Evolutionary conservation across 306 rosid genomes (phyloP).

Genomic region (Begonia loranthoides): DNA sequence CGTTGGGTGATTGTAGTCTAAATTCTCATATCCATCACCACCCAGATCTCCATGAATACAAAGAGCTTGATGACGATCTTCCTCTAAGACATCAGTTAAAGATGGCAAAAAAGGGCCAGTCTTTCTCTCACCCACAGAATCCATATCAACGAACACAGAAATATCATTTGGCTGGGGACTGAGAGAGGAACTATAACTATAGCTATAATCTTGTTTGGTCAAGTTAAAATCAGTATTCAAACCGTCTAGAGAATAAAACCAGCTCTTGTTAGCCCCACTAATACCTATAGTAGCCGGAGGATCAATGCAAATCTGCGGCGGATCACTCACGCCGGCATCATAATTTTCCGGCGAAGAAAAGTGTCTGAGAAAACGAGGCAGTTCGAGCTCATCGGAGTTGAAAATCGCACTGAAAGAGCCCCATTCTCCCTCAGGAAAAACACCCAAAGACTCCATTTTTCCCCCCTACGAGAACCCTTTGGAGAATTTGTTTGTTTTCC

Average conservation of each 20-base stretch:
- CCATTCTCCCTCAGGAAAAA: constrained; percentile 60
- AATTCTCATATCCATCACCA: too few relatives aligned
- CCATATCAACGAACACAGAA: background rate
- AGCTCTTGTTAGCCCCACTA: constrained; percentile 16
- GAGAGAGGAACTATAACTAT: constrained; percentile 18
- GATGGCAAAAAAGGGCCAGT: background rate
- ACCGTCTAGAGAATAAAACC: constrained; percentile 37
- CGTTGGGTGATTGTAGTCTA: too few relatives aligned
- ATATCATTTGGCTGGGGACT: constrained; percentile 14
- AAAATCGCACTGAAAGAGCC: constrained; percentile 38
- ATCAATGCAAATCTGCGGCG: background rate
- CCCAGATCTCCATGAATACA: background rate
- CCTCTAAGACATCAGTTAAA: background rate
- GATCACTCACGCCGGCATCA: background rate
- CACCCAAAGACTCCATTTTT: constrained; percentile 57
- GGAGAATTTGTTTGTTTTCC: background rate
- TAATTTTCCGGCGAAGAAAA: constrained; percentile 20
- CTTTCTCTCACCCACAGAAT: background rate
- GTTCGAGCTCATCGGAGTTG: constrained; percentile 34
- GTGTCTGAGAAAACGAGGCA: constrained; percentile 32
- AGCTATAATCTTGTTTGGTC: constrained; percentile 36
- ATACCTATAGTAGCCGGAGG: background rate
- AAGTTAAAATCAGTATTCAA: constrained; percentile 27
- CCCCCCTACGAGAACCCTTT: background rate
- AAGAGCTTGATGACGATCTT: background rate